A percentile compares a stretch with the other conserved stretches of the same genome.
phyloP scores from a whole-genome alignment of 139 green algal genomes.

The Gonium pectorale region DNA sequence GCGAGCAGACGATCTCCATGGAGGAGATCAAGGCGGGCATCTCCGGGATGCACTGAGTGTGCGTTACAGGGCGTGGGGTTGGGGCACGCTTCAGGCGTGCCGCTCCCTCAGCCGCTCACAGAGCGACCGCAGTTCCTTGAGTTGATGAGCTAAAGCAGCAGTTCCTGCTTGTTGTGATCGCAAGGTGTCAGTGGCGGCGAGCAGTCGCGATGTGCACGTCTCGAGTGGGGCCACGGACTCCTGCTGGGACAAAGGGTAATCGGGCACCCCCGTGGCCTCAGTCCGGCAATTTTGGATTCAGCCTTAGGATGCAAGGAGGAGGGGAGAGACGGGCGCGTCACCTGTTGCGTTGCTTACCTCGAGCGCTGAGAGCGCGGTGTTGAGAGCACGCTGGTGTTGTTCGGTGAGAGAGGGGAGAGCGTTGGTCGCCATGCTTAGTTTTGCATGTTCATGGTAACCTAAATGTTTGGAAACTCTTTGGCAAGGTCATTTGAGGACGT shows the following conservation, averaged over 20 bases:
- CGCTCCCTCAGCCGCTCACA: background rate
- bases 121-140: background rate
- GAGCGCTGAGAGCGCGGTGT: background rate
- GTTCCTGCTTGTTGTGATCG: background rate
- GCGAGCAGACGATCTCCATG: constrained; percentile 81
- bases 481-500: too few relatives aligned
- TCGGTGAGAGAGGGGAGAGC: background rate
- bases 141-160: background rate
- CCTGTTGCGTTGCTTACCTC: constrained; percentile 1
- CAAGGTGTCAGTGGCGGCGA: background rate
- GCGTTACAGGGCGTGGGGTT: too few relatives aligned
- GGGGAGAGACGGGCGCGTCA: background rate
- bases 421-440: constrained; percentile 27
- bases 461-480: too few relatives aligned
- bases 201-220: background rate
- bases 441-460: background rate
- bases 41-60: constrained; percentile 46
- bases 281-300: background rate
- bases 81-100: background rate
- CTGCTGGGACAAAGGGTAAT: background rate
- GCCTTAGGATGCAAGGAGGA: too few relatives aligned
- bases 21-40: constrained; percentile 66
- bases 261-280: background rate
- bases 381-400: background rate
- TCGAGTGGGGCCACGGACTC: background rate